Conservation (phyloP, 2,329 filamentous ascomycete species). For the Coccinonectria pachysandricola region DNA sequence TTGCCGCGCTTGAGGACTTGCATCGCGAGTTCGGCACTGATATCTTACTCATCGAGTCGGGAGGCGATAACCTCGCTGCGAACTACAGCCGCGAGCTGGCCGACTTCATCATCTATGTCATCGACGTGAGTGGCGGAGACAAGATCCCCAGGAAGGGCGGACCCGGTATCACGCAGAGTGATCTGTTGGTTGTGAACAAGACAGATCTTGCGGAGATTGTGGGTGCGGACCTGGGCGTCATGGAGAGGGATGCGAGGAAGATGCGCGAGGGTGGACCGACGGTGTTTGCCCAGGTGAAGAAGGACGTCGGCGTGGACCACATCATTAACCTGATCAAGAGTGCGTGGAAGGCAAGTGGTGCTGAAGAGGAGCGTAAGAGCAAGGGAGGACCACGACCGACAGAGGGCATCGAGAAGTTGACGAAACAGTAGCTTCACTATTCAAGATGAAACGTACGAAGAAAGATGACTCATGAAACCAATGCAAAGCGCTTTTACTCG, state of each 20-base stretch:
- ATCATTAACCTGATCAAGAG: constrained; percentile 83
- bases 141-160: constrained; percentile 95
- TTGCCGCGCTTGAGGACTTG: constrained; percentile 82
- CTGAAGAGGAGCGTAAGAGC: constrained; percentile 47
- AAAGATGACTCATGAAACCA: too few relatives aligned
- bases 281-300: constrained; percentile 96
- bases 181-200: constrained; percentile 92
- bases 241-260: constrained; percentile 89
- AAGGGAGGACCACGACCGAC: constrained; percentile 49
- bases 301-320: constrained; percentile 71
- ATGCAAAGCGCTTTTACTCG: too few relatives aligned
- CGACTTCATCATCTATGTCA: constrained; percentile 97
- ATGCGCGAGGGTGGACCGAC: constrained; percentile 95
- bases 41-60: constrained; percentile 85
- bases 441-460: constrained; percentile 4
- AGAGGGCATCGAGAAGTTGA: constrained; percentile 40
- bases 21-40: constrained; percentile 72
- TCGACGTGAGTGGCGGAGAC: constrained; percentile 91
- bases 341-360: constrained; percentile 86
- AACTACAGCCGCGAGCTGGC: constrained; percentile 94
- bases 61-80: constrained; percentile 91
- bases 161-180: constrained; percentile 92
- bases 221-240: constrained; percentile 81
- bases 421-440: constrained; percentile 2
- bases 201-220: constrained; percentile 86